Conservation (phyloP, 257 asterid species). For the Jaltomata sinuosa region DNA sequence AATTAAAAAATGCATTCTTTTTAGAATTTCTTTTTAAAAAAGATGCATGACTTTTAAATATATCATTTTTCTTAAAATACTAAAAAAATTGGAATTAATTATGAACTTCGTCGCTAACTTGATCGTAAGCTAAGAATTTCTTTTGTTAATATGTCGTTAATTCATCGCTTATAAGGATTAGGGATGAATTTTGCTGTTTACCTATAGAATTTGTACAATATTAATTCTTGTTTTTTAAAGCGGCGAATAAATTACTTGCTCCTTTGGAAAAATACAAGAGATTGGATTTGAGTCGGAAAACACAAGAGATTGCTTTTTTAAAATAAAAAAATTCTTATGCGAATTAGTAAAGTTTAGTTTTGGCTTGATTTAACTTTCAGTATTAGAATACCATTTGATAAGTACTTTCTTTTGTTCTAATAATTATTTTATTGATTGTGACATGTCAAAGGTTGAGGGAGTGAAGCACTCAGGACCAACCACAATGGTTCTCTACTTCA, state of each 20-base stretch:
- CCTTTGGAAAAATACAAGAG: background rate
- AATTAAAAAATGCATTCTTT: background rate
- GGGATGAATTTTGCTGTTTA: background rate
- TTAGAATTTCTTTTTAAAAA: background rate
- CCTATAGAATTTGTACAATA: background rate
- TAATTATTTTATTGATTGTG: background rate
- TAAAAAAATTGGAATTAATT: background rate
- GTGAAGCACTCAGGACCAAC: conserved; percentile 79
- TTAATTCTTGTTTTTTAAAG: background rate
- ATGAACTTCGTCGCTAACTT: background rate
- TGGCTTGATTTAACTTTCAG: conserved; percentile 17
- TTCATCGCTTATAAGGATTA: background rate
- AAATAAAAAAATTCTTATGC: background rate
- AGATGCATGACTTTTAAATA: background rate
- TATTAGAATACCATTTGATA: background rate
- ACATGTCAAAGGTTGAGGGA: conserved; percentile 48
- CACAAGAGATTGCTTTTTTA: too few relatives aligned
- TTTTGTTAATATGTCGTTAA: background rate
- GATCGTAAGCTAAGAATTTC: background rate
- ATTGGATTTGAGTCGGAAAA: background rate
- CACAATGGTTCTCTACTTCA: conserved; percentile 73
- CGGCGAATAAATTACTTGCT: background rate
- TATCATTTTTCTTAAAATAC: background rate
- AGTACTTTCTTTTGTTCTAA: background rate
- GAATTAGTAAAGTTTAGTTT: conserved; percentile 20